phyloP scores from a whole-genome alignment of 345 rosid species.

The Murraya koenigii region DNA sequence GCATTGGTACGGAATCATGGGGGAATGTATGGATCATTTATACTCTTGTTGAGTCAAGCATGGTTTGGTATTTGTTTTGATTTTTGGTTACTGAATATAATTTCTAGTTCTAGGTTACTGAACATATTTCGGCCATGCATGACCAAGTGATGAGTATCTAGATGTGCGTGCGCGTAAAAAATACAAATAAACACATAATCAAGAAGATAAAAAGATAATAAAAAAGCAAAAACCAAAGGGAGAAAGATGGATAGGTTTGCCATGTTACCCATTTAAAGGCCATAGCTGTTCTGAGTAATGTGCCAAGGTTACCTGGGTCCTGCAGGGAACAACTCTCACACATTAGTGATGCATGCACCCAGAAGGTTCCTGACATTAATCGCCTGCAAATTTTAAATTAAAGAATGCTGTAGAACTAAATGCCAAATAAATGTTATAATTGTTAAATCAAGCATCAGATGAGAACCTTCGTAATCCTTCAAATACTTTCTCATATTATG shows the following conservation, averaged over 20 bases:
- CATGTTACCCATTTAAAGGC: conserved; percentile 78
- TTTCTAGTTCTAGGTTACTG: neutral
- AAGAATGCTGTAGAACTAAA: neutral
- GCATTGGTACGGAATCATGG: neutral
- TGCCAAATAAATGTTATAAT: conserved; percentile 1
- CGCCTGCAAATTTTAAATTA: conserved; percentile 14
- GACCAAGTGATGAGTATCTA: neutral
- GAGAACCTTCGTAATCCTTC: neutral
- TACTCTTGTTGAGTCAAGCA: neutral
- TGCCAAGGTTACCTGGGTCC: conserved; percentile 97
- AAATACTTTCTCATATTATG: neutral
- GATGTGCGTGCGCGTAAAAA: neutral
- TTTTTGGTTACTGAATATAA: neutral
- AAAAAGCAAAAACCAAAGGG: neutral
- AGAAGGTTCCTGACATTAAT: conserved; percentile 12
- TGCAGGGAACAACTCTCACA: conserved; percentile 37
- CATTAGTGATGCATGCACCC: conserved; percentile 15
- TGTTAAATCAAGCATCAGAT: conserved; percentile 1
- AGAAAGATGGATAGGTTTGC: neutral
- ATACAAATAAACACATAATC: neutral
- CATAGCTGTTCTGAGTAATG: conserved; percentile 80
- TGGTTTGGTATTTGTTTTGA: neutral
- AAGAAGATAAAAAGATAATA: neutral
- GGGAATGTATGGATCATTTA: neutral
- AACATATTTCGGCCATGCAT: neutral